A percentile compares a stretch with the other conserved stretches of the same genome.
Evolutionary conservation across 495 filamentous ascomycete genomes (phyloP).

Genomic region (Aspergillus bridgeri): DNA sequence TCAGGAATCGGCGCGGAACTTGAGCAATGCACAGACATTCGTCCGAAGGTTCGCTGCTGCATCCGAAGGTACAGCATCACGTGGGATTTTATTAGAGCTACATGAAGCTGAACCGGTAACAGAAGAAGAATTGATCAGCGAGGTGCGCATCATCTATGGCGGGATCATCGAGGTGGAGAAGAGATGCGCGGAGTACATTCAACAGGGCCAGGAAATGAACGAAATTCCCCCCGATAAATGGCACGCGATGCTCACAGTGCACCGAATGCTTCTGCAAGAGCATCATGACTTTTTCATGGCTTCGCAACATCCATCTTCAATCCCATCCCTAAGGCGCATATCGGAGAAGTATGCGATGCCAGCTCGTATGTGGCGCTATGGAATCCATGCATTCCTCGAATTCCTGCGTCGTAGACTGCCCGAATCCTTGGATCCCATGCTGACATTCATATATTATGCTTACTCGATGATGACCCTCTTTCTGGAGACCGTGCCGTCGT

Average conservation of each 20-base stretch:
- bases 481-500: slow-evolving; percentile 69
- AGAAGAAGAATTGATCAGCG: slow-evolving; percentile 64
- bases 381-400: slow-evolving; percentile 76
- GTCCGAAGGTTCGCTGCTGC: slow-evolving; percentile 8
- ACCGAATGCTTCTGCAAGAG: slow-evolving; percentile 70
- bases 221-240: slow-evolving; percentile 59
- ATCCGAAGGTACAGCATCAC: slow-evolving; percentile 40
- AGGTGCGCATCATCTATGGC: slow-evolving; percentile 73
- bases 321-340: slow-evolving; percentile 50
- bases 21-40: slow-evolving; percentile 17
- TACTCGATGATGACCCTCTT: slow-evolving; percentile 80
- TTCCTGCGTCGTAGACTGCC: slow-evolving; percentile 67
- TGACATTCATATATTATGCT: slow-evolving; percentile 75
- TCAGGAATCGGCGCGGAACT: slow-evolving; percentile 13
- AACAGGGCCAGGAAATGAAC: slow-evolving; percentile 57
- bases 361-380: slow-evolving; percentile 80
- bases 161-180: slow-evolving; percentile 76
- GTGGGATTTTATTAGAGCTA: slow-evolving; percentile 48
- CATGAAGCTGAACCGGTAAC: slow-evolving; percentile 62
- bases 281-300: slow-evolving; percentile 82
- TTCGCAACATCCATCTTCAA: slow-evolving; percentile 69
- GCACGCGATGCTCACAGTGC: slow-evolving; percentile 69
- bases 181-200: slow-evolving; percentile 56
- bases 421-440: slow-evolving; percentile 70
- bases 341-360: slow-evolving; percentile 76